These are phyloP conservation scores for Phoenix dactylifera DNA, from an alignment of 176 grass and related monocot genomes.

Conservation along the genomic window DNA sequence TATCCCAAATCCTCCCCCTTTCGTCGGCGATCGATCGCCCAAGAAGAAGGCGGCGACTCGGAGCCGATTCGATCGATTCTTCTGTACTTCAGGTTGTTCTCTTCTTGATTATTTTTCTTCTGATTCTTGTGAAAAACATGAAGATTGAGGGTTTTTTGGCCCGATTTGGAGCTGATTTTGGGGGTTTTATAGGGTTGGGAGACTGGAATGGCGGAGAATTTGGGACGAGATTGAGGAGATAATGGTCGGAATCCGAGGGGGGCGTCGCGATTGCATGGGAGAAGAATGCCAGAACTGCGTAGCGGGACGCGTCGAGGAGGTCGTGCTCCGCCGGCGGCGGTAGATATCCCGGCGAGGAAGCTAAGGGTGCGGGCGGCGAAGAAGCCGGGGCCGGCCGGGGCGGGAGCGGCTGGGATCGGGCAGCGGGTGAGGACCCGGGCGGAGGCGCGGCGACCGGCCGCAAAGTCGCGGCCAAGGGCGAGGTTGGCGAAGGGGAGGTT, in stretches of 20 bases:
- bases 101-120: too few relatives aligned
- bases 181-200: neutral
- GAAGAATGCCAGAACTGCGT: slow-evolving; percentile 25
- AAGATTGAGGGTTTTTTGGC: neutral
- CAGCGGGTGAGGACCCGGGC: too few relatives aligned
- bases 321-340: neutral
- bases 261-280: slow-evolving; percentile 9
- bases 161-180: neutral
- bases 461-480: neutral
- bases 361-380: slow-evolving; percentile 25
- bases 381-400: neutral
- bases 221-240: slow-evolving; percentile 2
- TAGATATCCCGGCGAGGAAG: slow-evolving; percentile 1
- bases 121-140: neutral
- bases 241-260: slow-evolving; percentile 4
- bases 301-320: slow-evolving; percentile 8
- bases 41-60: too few relatives aligned
- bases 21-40: too few relatives aligned
- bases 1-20: too few relatives aligned
- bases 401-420: neutral
- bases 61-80: too few relatives aligned
- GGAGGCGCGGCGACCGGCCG: too few relatives aligned
- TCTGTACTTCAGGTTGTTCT: too few relatives aligned
- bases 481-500: neutral
- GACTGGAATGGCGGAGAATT: slow-evolving; percentile 9